A percentile compares a stretch with the other conserved stretches of the same genome.
phyloP scores from a whole-genome alignment of 164 flowering plant species.

The Piper longum region DNA sequence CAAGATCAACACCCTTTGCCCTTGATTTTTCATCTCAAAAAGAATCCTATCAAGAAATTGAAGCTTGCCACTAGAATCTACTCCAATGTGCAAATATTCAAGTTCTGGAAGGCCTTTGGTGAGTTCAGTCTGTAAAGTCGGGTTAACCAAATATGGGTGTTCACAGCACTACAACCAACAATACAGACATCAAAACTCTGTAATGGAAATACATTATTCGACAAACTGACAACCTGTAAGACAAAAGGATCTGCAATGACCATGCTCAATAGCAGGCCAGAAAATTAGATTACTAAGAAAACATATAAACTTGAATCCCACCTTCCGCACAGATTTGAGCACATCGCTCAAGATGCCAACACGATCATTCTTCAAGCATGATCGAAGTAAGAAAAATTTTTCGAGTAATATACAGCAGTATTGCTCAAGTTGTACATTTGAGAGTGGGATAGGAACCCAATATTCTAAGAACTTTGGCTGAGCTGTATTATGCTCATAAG shows the following conservation, averaged over 20 bases:
- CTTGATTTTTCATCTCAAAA: slow-evolving; percentile 30
- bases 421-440: slow-evolving; percentile 78
- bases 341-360: slow-evolving; percentile 50
- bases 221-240: background rate
- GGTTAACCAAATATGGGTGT: slow-evolving; percentile 71
- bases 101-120: slow-evolving; percentile 23
- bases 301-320: slow-evolving; percentile 10
- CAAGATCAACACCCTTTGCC: slow-evolving; percentile 48
- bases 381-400: slow-evolving; percentile 40
- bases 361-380: slow-evolving; percentile 42
- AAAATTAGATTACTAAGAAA: background rate
- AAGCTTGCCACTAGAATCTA: slow-evolving; percentile 83
- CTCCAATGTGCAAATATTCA: slow-evolving; percentile 51
- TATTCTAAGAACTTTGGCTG: slow-evolving; percentile 59
- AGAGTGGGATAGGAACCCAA: slow-evolving; percentile 78
- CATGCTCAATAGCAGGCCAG: background rate
- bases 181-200: background rate
- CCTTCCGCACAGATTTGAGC: slow-evolving; percentile 56
- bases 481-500: slow-evolving; percentile 30
- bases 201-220: background rate
- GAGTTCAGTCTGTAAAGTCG: slow-evolving; percentile 27
- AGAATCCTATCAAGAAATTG: slow-evolving; percentile 67
- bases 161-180: slow-evolving; percentile 62
- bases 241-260: background rate
- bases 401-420: slow-evolving; percentile 58